A percentile compares a stretch with the other conserved stretches of the same genome.
Evolutionary conservation across 495 filamentous ascomycete genomes (phyloP).

Genomic region (Staphylotrichum longicolle): DNA sequence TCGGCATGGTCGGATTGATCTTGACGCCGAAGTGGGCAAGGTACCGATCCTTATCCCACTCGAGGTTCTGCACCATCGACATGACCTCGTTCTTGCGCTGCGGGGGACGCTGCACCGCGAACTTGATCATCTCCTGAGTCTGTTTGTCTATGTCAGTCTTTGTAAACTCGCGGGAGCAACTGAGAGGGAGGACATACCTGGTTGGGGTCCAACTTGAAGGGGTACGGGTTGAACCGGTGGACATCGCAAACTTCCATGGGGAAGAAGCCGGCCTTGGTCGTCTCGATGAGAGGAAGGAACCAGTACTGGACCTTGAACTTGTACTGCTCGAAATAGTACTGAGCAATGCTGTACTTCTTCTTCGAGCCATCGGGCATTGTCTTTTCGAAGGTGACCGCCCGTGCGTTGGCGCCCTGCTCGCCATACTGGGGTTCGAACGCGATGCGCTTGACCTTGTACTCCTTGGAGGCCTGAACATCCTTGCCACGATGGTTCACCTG

Average conservation of each 20-base stretch:
- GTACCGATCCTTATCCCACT: constrained; percentile 66
- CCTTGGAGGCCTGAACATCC: constrained; percentile 38
- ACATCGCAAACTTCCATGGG: constrained; percentile 71
- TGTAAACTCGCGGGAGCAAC: background rate
- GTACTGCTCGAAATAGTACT: constrained; percentile 71
- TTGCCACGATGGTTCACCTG: constrained; percentile 56
- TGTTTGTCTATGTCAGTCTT: constrained; percentile 34
- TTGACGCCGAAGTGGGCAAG: constrained; percentile 66
- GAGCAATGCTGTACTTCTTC: constrained; percentile 50
- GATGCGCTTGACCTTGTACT: constrained; percentile 65
- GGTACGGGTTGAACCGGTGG: constrained; percentile 66
- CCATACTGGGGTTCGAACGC: constrained; percentile 35
- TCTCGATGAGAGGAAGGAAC: constrained; percentile 64
- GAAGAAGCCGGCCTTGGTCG: constrained; percentile 62
- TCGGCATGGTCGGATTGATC: constrained; percentile 60
- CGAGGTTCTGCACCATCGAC: constrained; percentile 61
- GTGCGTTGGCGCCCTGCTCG: constrained; percentile 48
- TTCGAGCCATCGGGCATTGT: constrained; percentile 49
- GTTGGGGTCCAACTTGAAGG: constrained; percentile 67
- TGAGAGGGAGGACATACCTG: constrained; percentile 7
- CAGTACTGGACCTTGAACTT: constrained; percentile 52
- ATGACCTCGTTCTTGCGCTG: constrained; percentile 62
- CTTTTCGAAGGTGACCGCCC: constrained; percentile 57
- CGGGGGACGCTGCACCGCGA: constrained; percentile 64
- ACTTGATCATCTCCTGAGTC: constrained; percentile 84